A percentile compares a stretch with the other conserved stretches of the same genome.
phyloP scores from a whole-genome alignment of 139 green algal species.

The Marvania coccoides region DNA sequence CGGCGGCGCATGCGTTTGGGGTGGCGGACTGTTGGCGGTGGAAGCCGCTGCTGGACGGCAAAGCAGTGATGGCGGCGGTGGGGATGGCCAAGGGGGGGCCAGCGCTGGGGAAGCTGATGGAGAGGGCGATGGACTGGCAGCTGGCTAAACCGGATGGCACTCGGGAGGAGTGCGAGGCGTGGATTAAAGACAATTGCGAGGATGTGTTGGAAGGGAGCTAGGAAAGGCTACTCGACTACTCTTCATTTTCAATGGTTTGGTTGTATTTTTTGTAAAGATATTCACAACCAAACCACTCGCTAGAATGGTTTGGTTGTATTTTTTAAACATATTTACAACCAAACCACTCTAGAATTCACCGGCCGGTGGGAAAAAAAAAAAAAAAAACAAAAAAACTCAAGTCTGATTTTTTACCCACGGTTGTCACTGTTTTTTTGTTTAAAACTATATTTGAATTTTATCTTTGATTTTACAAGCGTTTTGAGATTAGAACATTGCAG shows the following conservation, averaged over 20 bases:
- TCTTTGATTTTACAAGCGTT: too few species aligned
- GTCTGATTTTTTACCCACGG: too few species aligned
- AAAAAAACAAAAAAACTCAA: not conserved
- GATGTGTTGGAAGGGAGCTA: not conserved
- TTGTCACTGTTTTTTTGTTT: too few species aligned
- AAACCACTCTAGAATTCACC: not conserved
- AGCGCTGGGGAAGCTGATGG: conserved; percentile 43
- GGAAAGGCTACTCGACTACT: not conserved
- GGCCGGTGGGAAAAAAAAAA: not conserved
- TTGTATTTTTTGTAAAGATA: not conserved
- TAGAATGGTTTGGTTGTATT: too few species aligned
- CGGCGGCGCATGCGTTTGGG: conserved; percentile 36
- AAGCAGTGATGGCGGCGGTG: conserved; percentile 42
- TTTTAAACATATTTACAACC: not conserved
- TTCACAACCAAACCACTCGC: not conserved
- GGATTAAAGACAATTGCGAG: conserved; percentile 1
- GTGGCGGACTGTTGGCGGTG: conserved; percentile 56
- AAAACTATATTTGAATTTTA: too few species aligned
- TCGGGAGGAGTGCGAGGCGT: conserved; percentile 32
- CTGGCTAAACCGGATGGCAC: conserved; percentile 50
- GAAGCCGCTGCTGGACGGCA: conserved; percentile 64
- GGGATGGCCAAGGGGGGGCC: conserved; percentile 51
- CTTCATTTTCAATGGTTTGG: not conserved
- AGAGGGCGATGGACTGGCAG: conserved; percentile 64
- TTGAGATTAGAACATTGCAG: too few species aligned